phyloP scores from a whole-genome alignment of 306 rosid genomes.

The Lotus japonicus region DNA sequence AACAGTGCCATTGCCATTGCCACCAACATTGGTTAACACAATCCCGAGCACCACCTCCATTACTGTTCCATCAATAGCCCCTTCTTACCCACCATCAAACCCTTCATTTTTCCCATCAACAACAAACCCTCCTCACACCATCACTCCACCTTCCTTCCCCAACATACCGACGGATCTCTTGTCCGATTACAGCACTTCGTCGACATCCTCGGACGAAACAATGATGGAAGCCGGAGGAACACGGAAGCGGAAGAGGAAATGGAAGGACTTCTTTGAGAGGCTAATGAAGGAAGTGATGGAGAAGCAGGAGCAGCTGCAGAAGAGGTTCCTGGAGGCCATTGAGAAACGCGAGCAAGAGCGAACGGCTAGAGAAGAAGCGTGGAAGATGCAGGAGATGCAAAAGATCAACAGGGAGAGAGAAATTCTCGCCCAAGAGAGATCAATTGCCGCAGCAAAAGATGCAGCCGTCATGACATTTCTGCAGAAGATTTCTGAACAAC shows the following conservation, averaged over 20 bases:
- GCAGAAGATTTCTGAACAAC: constrained; percentile 68
- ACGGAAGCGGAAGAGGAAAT: constrained; percentile 70
- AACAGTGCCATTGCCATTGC: constrained; percentile 7
- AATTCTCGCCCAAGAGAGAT: constrained; percentile 65
- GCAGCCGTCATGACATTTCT: constrained; percentile 67
- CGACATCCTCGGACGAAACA: constrained; percentile 63
- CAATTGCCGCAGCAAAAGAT: constrained; percentile 66
- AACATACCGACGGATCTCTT: constrained; percentile 30
- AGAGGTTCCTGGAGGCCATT: constrained; percentile 67
- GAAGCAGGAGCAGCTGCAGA: constrained; percentile 78
- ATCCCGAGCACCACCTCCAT: not conserved
- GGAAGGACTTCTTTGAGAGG: constrained; percentile 83
- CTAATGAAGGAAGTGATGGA: constrained; percentile 67
- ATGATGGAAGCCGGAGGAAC: constrained; percentile 23
- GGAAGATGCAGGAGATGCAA: constrained; percentile 76
- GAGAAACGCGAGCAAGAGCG: constrained; percentile 73
- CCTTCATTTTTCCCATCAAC: constrained; percentile 32
- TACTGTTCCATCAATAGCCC: constrained; percentile 53
- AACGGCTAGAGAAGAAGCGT: constrained; percentile 57
- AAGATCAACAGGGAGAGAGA: constrained; percentile 62
- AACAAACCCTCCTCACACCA: constrained; percentile 20
- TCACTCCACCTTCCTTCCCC: constrained; percentile 22
- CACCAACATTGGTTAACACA: not conserved
- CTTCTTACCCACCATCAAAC: no score
- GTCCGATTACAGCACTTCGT: constrained; percentile 59